Evolutionary conservation across 768 basidiomycete species (phyloP), one percentile per base, ranked within the genome.

Genomic region (Pleurotus citrinopileatus): DNA sequence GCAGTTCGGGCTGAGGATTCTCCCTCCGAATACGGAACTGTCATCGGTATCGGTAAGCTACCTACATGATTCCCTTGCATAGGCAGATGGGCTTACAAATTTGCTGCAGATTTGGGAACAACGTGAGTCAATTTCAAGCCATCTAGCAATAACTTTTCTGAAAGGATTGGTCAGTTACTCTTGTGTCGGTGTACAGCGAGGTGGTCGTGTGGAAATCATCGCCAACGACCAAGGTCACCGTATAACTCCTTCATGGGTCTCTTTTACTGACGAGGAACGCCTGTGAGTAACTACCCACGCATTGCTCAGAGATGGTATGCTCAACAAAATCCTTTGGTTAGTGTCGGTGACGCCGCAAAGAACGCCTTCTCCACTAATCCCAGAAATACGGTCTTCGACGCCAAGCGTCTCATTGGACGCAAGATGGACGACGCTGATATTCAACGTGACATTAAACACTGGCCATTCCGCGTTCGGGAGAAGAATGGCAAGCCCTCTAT

Each of bases 331-430:
- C 10, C 15, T 20, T 2, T 15, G 6, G 13, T 27, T 54, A 81
- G 78, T 66, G 90, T 99, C 63, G 96, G 97, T 64, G 96, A 99
- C 70, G 81, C 85, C 56, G 96, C 96, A 40, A 99, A 99, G 77
- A 98, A 99, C 67, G 93, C 94, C 26, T 93, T 85, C 75, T 86
- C 92, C 70, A 79, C 89, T 42, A 93, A 98, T 73, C 93, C 96
- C 17, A 62, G 80, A 60, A 98, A 98, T 74, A 97, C 94, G 8
- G 89, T 97, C 54, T 98, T 97, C 63, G 94, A 97, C 70, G 94
- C 94, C 54, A 98, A 97, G 67, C 92, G 94, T 71, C 83, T 96
- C 60, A 94, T 95, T 65, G 92, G 94, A 62, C 89, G 89, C 64
- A 88, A 87, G 67, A 77, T 86, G 65, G 84, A 89, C 53, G 93